These are phyloP conservation scores for Chaetothyriales sp. DNA, from an alignment of 2,329 filamentous ascomycete genomes.

Conservation along the genomic window DNA sequence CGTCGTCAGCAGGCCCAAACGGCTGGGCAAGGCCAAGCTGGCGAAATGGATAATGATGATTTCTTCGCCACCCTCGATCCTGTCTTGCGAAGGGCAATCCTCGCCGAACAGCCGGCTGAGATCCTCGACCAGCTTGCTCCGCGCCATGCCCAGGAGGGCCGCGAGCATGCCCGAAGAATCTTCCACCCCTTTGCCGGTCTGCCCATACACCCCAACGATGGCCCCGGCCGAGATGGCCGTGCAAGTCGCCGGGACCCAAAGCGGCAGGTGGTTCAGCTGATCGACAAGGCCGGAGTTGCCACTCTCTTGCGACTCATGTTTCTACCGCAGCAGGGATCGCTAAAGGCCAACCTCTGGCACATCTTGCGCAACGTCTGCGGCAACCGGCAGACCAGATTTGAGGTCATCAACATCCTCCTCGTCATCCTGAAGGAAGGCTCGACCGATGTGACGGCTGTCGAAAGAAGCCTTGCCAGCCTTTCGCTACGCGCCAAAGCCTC, in stretches of 20 bases:
- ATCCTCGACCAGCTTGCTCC: slow-evolving; percentile 71
- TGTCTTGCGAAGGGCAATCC: slow-evolving; percentile 66
- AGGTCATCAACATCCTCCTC: slow-evolving; percentile 83
- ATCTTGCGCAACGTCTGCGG: slow-evolving; percentile 86
- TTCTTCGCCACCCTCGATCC: slow-evolving; percentile 86
- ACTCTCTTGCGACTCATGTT: slow-evolving; percentile 98
- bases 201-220: slow-evolving; percentile 19
- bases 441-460: slow-evolving; percentile 80
- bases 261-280: slow-evolving; percentile 81
- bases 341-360: slow-evolving; percentile 68
- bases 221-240: slow-evolving; percentile 19
- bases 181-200: slow-evolving; percentile 40
- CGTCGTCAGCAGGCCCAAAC: slow-evolving; percentile 46
- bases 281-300: slow-evolving; percentile 89
- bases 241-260: slow-evolving; percentile 26
- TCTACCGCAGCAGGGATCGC: slow-evolving; percentile 77
- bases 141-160: slow-evolving; percentile 74
- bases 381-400: slow-evolving; percentile 88
- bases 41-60: slow-evolving; percentile 84
- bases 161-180: slow-evolving; percentile 49
- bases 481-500: slow-evolving; percentile 80
- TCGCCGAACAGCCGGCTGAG: slow-evolving; percentile 84
- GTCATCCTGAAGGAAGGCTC: slow-evolving; percentile 94
- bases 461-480: slow-evolving; percentile 86
- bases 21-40: slow-evolving; percentile 40